Evolutionary conservation across 176 grass and related monocot genomes (phyloP), one percentile per base, ranked within the genome.

Genomic region (Raddia distichophylla): DNA sequence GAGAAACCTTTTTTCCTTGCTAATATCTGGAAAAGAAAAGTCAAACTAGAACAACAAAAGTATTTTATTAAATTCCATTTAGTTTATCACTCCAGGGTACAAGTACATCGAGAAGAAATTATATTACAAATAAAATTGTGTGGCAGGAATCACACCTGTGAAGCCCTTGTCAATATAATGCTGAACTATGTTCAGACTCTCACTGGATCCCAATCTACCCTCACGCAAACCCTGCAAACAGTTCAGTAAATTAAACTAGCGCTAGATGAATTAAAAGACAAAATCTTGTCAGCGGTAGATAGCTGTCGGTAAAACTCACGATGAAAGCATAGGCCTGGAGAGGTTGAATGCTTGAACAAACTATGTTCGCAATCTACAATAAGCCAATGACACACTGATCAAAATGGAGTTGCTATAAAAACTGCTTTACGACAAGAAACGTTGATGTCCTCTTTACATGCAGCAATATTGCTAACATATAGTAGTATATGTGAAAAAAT

Each of bases 311-410:
- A 40, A 40, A 40, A 78, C 90, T 45, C 74, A 94, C 95, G 5
- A 86, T 78, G 48, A 88, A 50, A 22, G 50, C 76, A 64, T 86
- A 64, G 70, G 76, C 84, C 60, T 94, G 88, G 72, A 94, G 88
- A 84, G 95, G 92, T 62, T 98, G 95, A 79, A 98, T 98, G 83
- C 92, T 89, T 82, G 95, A 98, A 86, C 74, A 68, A 33, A 94
- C 84, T 85, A 91, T 98, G 85, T 85, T 91, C 83, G 92, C 79
- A 58, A 93, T 89, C 92, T 98, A 81, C 40, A 82, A 12, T n/a
- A 48, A 68, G 37, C 51, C 49, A 82, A 7, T 27, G 74, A 72
- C 1, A 34, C 8, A n/a, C 62, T 60, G 42, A 33, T 69, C 51
- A 1, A 55, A 45, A 71, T 72, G 66, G n/a, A 63, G 9, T 54